Evolutionary conservation across 805 yeast genomes (phyloP), one percentile per base, ranked within the genome.

Genomic region (Dipodascopsis tothii): DNA sequence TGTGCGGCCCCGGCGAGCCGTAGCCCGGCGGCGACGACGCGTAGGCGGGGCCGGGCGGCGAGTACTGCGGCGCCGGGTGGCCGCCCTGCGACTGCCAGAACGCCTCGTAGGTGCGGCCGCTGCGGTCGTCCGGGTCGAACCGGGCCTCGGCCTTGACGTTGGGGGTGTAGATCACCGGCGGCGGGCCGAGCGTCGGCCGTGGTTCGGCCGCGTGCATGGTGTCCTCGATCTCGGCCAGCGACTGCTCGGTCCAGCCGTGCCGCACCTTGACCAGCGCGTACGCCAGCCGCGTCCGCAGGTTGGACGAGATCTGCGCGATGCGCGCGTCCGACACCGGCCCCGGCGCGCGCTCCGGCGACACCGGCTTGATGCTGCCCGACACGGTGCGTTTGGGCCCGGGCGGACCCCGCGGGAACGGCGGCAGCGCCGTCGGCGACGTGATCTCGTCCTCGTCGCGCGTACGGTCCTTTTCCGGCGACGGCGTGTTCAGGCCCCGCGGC

Each of bases 261-360:
- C 60, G 61, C 9, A 59, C 60, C 40, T 58, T 59, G 17, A 49
- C 25, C 48, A 58, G 53, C 11, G 63, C 63, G 48, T 51, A 48
- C 17, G 60, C 46, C 19, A 59, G 47, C 27, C 60, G 54, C 14
- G 54, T 48, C 30, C 51, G 49, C 25, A 59, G 43, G 23, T 50
- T 58, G 21, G 48, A 41, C 6, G 59, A 52, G 30, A 56, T 43
- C 48, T 52, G 50, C 37, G 40, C 44, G 30, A 44, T 23, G 9
- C 30, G 30, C 9, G 11, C 14, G 9, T 25, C 14, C 9, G 9
- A 9, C 9, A 25, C 30, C 14, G 30, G 30, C 11, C 9, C 9
- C 11, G 9, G 14, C 14, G 30, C 14, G 11, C 14, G 9, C 30
- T 25, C 30, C 14, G 30, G 30, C 9, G 30, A 25, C 9, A 25